Base-by-base conservation (phyloP, 169 alveolate genomes). In the Plasmodium coatneyi region DNA sequence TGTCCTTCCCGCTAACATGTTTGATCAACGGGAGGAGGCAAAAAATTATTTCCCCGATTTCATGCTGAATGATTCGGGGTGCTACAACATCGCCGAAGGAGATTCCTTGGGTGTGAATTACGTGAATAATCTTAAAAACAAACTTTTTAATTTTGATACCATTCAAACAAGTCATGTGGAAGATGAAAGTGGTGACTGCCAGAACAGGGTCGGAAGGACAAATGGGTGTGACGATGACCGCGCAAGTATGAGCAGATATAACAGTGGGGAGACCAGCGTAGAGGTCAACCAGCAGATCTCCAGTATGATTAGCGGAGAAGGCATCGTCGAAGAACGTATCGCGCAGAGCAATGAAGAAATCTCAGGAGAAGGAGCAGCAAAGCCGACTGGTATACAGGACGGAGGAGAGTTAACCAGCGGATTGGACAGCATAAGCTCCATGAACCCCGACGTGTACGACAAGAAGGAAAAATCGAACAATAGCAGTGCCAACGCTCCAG, bases 11-110 rank as follows among this genome's bases (percentile, higher is more conserved):
- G 46, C 22, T 80, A 80, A 46, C 71, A 56, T 82, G 91, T 46
- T 52, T 82, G 34, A 80, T 56, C 36, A 49, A 52, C 28, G 9
- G 14, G 91, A 82, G 56, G 79, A 82, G 34, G 80, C 34, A 19
- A 82, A 54, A 54, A 56, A 56, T 43, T 30, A 10, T 12, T 84
- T 46, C 30, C 74, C 34, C 54, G 30, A 49, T 1, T 43, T 14
- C 16, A 74, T 46, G 56, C 22, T 30, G 78, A 84, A 84, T 34
- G 30, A 43, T 39, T 30, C 74, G 3, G 25, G 74, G 36, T 71
- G 76, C 32, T 71, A 41, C 41, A 78, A 84, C 39, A 43, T 28
- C 19, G 41, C 34, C 54, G 28, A 56, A 10, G 56, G 74, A n/a
- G 74, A 30, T 6, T 41, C 80, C 22, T 28, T 41, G n/a, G 22